Conservation (phyloP, 257 asterid genomes). For the Solanum tacnaense region DNA sequence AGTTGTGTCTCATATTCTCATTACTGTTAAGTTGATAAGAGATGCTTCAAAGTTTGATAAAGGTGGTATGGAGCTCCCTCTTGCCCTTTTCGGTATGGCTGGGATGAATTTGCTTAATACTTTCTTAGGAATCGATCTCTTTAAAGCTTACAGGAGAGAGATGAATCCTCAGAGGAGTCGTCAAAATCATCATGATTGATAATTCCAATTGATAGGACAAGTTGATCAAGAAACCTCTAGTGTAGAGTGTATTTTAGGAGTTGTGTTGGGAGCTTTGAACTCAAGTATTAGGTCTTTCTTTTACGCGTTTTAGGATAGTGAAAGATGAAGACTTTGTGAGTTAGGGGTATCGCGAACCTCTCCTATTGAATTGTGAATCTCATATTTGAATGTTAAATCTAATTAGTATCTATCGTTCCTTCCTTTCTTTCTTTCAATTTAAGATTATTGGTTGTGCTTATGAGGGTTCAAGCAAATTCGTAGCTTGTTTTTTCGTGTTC, state of each 20-base stretch:
- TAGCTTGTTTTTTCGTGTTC: neutral
- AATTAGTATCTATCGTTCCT: neutral
- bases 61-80: slow-evolving; percentile 75
- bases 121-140: slow-evolving; percentile 63
- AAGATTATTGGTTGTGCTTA: neutral
- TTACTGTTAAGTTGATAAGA: slow-evolving; percentile 52
- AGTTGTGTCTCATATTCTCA: slow-evolving; percentile 49
- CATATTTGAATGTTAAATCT: neutral
- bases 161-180: slow-evolving; percentile 12
- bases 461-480: neutral
- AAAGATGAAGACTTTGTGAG: neutral
- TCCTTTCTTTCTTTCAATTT: neutral
- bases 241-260: neutral
- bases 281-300: neutral
- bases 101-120: slow-evolving; percentile 79
- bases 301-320: neutral
- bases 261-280: neutral
- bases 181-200: slow-evolving; percentile 34
- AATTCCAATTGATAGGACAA: neutral
- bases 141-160: slow-evolving; percentile 54
- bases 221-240: neutral
- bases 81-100: slow-evolving; percentile 78
- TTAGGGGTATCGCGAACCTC: neutral
- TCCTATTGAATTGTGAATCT: neutral
- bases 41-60: slow-evolving; percentile 69